A percentile compares a stretch with the other conserved stretches of the same genome.
Conservation (phyloP, 371 early-diverging fungal species). For the Thermomucor indicae-seudaticae region DNA sequence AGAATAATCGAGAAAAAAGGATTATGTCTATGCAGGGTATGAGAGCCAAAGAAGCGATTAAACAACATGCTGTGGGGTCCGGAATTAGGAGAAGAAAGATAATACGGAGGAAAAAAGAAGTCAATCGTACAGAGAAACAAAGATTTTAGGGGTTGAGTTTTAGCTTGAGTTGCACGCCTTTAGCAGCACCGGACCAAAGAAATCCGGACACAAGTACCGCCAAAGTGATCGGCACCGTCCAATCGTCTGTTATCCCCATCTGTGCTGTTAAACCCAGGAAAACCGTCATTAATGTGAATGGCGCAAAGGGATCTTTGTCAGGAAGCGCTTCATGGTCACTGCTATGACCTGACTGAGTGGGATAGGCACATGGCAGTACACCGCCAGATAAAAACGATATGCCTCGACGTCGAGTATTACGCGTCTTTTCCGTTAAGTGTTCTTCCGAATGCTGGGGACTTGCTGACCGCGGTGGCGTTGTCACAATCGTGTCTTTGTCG, state of each 20-base stretch:
- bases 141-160: conserved; percentile 15
- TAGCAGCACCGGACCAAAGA: conserved; percentile 36
- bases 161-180: conserved; percentile 26
- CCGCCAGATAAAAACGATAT: conserved; percentile 12
- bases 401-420: conserved; percentile 1
- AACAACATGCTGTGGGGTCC: too few relatives aligned
- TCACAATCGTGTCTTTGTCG: conserved; percentile 15
- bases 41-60: too few relatives aligned
- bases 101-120: too few relatives aligned
- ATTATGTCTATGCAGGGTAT: conserved; percentile 7
- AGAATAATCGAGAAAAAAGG: too few relatives aligned
- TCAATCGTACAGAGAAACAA: too few relatives aligned
- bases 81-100: too few relatives aligned
- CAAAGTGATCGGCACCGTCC: conserved; percentile 46
- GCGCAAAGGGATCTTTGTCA: conserved; percentile 26
- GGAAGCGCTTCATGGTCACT: not conserved
- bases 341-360: not conserved
- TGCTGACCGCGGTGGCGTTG: conserved; percentile 11
- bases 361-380: conserved; percentile 15
- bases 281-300: conserved; percentile 31
- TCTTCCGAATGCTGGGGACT: conserved; percentile 5
- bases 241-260: conserved; percentile 44
- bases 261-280: conserved; percentile 31
- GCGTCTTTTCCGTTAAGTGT: conserved; percentile 3
- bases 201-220: conserved; percentile 38